Base-by-base conservation (phyloP, 257 asterid genomes). In the Nicotiana sylvestris region DNA sequence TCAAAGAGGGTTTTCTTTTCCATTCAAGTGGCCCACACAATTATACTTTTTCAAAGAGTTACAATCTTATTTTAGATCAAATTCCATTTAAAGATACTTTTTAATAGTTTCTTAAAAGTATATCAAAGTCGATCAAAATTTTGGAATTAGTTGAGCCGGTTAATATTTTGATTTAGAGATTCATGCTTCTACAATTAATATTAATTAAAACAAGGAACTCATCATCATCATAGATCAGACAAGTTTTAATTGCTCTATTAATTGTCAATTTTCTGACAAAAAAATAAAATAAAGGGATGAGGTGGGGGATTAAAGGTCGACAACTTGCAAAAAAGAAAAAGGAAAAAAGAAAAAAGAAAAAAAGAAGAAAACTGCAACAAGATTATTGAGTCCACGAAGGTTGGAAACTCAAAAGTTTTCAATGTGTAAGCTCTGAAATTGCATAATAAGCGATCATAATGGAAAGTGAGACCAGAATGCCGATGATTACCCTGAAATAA, bases 401-500 rank as follows among this genome's bases (percentile, higher is more conserved):
- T 35, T 25, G 5, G 77, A 37, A 39, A 69, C 1, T 9, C 9
- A 43, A 37, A 16, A 39, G 60, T 9, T 35, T 60, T 82, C 49
- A 82, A 74, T 74, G 81, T 30, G 18, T 58, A 46, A 82, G 78
- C 86, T 86, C 86, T 46, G 84, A 39, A 76, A 80, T 64, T 6
- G 86, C 67, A 66, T 80, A 86, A 29, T 86, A 86, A 55, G 81
- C 88, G 1, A 86, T 80, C 56, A 83, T 43, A 70, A 86, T 30
- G 10, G 88, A 86, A 11, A 83, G 82, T 29, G 88, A 86, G n/a
- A 81, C 65, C 25, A 83, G 49, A 29, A 82, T 86, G 17, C 86
- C 88, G 0, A 86, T 83, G 16, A 83, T 80, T 29, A 80, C 86
- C 86, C 85, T 86, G 88, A 61, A 83, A 80, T 56, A 0, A 29